These are phyloP conservation scores for Chlamydomonas sphaeroides DNA, from an alignment of 139 green algal species.

Conservation along the genomic window DNA sequence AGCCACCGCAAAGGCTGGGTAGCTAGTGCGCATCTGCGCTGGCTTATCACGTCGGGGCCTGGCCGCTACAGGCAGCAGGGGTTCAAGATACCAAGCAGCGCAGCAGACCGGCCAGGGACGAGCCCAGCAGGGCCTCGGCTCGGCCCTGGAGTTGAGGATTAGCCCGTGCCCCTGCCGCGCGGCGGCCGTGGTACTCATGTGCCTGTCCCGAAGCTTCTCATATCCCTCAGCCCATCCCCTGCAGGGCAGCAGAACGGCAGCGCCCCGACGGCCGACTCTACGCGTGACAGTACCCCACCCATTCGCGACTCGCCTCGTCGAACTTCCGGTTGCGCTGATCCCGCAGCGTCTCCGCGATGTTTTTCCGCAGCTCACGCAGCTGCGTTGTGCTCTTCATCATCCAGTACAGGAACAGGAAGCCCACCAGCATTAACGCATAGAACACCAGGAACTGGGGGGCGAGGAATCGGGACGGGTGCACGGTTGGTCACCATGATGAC, in stretches of 20 bases:
- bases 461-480: no score
- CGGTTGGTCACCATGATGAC: no score
- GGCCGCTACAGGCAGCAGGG: no score
- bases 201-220: no score
- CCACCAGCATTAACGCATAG: constrained; percentile 27
- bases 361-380: constrained; percentile 24
- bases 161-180: no score
- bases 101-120: no score
- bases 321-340: constrained; percentile 27
- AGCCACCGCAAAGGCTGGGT: no score
- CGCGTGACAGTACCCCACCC: background rate
- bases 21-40: no score
- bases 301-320: background rate
- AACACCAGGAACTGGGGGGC: constrained; percentile 30
- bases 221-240: background rate
- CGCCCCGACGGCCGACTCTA: background rate
- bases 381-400: constrained; percentile 32
- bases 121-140: no score
- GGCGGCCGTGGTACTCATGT: background rate
- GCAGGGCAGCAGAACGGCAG: background rate
- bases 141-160: no score
- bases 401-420: constrained; percentile 19
- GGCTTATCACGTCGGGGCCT: no score
- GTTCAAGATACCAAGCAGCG: no score
- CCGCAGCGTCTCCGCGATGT: constrained; percentile 32